A percentile compares a stretch with the other conserved stretches of the same genome.
These are phyloP conservation scores for Daldinia concentrica DNA, from an alignment of 495 filamentous ascomycete species.

Conservation along the genomic window DNA sequence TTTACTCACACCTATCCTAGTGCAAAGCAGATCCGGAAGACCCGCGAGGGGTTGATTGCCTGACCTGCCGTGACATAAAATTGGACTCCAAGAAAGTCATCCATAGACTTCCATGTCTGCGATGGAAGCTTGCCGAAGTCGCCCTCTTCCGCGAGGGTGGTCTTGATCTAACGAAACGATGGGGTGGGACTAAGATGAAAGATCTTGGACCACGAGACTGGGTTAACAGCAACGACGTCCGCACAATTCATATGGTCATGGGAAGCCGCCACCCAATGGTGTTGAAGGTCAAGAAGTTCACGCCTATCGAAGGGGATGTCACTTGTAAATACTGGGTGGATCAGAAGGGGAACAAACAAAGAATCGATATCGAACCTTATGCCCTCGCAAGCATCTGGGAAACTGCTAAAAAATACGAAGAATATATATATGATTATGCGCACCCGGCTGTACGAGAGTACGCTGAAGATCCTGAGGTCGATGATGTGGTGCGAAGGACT, in stretches of 20 bases:
- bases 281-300: conserved; percentile 49
- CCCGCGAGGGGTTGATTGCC: conserved; percentile 45
- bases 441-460: conserved; percentile 34
- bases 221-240: conserved; percentile 30
- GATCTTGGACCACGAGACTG: conserved; percentile 48
- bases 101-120: conserved; percentile 53
- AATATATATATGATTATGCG: conserved; percentile 47
- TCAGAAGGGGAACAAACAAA: conserved; percentile 24
- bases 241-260: conserved; percentile 47
- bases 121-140: conserved; percentile 51
- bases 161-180: conserved; percentile 51
- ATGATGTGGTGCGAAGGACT: conserved; percentile 31
- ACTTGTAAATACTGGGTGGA: conserved; percentile 45
- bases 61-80: conserved; percentile 49
- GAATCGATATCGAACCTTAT: conserved; percentile 45
- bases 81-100: conserved; percentile 56
- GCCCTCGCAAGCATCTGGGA: conserved; percentile 49
- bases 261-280: conserved; percentile 46
- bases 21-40: conserved; percentile 45
- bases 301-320: conserved; percentile 44
- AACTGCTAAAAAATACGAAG: conserved; percentile 45
- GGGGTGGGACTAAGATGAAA: conserved; percentile 49
- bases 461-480: conserved; percentile 7
- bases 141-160: conserved; percentile 52
- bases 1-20: conserved; percentile 32